Evolutionary conservation across 2,329 filamentous ascomycete species (phyloP), one percentile per base, ranked within the genome.

Genomic region (Fusarium veterinarium): DNA sequence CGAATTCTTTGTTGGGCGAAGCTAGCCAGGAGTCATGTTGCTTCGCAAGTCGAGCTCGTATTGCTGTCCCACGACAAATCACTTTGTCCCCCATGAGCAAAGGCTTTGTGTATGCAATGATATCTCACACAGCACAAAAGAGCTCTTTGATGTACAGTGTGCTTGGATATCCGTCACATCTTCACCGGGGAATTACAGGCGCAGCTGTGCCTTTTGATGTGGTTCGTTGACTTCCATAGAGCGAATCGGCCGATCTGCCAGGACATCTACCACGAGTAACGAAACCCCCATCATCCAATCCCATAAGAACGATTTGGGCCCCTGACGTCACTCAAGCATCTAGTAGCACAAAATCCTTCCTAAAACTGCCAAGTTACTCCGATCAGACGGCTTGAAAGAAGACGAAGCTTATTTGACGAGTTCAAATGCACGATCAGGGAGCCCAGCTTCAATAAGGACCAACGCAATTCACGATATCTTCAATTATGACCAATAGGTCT

Each of bases 251-350:
- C 11, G 33, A 8, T 51, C 30, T 6, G n/a, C 12, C 11, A 11
- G 2, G 8, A 19, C 11, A 19, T 10, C n/a, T 35, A 33, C 30
- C 16, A 49, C 11, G 16, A 49, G n/a, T 12, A 16, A 31, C 20
- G 20, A 31, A 31, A 2, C 28, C 3, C 3, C 14, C 14, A 17
- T 48, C 31, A 23, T 17, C 14, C 20, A 17, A n/a, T 0, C 10
- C 5, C 2, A 9, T n/a, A n/a, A 12, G 11, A 25, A 30, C 5
- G 6, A 14, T 8, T 10, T 19, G 1, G 17, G n/a, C 30, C 11
- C 19, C 16, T 8, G 17, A 35, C 16, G 16, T 6, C 4, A 25
- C 30, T 1, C 4, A 7, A 33, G 8, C 20, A 23, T 19, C 16
- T 3, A 19, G 3, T 3, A 33, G 30, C 4, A 10, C 6, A 12